Conservation (phyloP, 352 stramenopile species). For the Pythium monospermum region DNA sequence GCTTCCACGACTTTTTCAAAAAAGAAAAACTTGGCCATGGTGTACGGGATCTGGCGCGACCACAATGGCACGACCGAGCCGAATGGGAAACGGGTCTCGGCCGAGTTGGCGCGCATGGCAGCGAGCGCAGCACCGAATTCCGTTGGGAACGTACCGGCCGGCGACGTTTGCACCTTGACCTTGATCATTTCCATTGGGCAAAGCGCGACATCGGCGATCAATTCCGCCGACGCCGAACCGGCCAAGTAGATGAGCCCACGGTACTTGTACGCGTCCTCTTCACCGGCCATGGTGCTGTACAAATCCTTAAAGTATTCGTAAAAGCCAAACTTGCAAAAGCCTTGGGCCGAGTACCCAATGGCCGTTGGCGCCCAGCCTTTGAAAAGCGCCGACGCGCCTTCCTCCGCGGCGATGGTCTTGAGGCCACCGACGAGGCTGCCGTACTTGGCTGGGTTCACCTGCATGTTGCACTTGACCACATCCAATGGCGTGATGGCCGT, state of each 20-base stretch:
- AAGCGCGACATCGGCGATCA: constrained; percentile 91
- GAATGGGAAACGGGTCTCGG: constrained; percentile 89
- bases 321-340: constrained; percentile 92
- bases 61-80: constrained; percentile 88
- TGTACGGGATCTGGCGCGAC: constrained; percentile 97
- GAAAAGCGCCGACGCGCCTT: constrained; percentile 76
- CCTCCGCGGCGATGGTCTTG: constrained; percentile 84
- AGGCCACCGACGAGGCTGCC: constrained; percentile 68
- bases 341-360: constrained; percentile 89
- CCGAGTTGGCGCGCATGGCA: constrained; percentile 86
- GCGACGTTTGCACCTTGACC: constrained; percentile 92
- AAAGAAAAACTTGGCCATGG: constrained; percentile 99
- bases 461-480: constrained; percentile 95
- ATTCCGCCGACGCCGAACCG: constrained; percentile 91
- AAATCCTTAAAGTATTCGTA: constrained; percentile 96
- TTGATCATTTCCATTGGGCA: constrained; percentile 96
- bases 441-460: constrained; percentile 89
- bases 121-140: constrained; percentile 84
- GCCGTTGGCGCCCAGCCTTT: constrained; percentile 91
- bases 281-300: constrained; percentile 87
- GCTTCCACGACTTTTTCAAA: constrained; percentile 89
- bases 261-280: constrained; percentile 93
- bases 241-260: constrained; percentile 89
- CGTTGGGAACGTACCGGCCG: constrained; percentile 83
- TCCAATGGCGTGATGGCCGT: constrained; percentile 91